Base-by-base conservation (phyloP, 768 basidiomycete species). In the Leccinellum luteum region DNA sequence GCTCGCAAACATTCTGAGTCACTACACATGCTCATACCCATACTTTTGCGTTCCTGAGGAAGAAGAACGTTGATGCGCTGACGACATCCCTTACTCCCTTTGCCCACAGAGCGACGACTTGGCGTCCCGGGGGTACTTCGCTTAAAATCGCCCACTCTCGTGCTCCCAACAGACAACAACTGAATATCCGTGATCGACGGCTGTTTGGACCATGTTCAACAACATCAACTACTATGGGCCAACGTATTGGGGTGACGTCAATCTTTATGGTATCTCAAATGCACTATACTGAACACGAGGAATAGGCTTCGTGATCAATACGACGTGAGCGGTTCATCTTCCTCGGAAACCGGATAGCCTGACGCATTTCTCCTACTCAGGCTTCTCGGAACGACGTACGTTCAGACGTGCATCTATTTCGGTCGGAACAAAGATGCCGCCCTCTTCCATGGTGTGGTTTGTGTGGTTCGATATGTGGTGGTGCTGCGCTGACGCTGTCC, bases 301-400 rank as follows among this genome's bases (percentile, higher is more conserved):
- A 25, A 48, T 45, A 60, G 58, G 58, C 47, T 59, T 49, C 23
- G 58, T 59, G 31, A 25, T 52, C n/a, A 10, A 48, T 25, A 61
- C 60, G 10, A 55, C 49, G 54, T 61, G 35, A 31, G 57, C 30
- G 21, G n/a, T 17, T 19, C 9, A 31, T 31, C 48, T 21, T 49
- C 17, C 17, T 5, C 27, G 25, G 17, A 17, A 23, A n/a, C 27
- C 2, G 5, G 19, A 13, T 44, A 25, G 14, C 13, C 12, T 25
- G 44, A 58, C 30, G 9, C 3, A 9, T 21, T 17, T 43, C 28
- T 54, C 32, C 19, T 31, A 9, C 17, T 3, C 41, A 61, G 54
- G 56, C 38, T 60, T 27, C 55, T 57, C 14, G 55, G 62, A 8
- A 43, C 19, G 21, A 52, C 55, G 6, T 54, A 55, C 21, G 27